These are phyloP conservation scores for Ilyonectria mors-panacis DNA, from an alignment of 2,329 filamentous ascomycete genomes.

Conservation along the genomic window DNA sequence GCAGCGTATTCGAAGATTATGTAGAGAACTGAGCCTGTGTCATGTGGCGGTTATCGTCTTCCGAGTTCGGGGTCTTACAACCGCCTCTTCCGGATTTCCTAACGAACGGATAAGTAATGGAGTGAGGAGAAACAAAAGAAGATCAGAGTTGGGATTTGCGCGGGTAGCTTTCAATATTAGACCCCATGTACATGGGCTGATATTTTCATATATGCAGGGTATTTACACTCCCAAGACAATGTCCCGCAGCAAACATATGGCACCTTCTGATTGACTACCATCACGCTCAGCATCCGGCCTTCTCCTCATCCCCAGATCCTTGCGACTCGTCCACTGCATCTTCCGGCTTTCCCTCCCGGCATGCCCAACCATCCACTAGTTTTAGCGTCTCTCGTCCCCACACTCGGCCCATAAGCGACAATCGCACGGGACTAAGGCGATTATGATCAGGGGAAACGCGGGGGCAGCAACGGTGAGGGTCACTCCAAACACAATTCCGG, in stretches of 20 bases:
- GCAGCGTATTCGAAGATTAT: neutral
- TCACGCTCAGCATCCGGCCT: constrained; percentile 32
- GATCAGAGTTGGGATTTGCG: constrained; percentile 18
- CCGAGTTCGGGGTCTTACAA: constrained; percentile 19
- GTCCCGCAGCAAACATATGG: constrained; percentile 16
- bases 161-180: constrained; percentile 19
- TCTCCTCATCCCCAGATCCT: constrained; percentile 48
- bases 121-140: constrained; percentile 12
- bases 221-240: neutral
- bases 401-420: constrained; percentile 72
- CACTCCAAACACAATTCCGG: constrained; percentile 73
- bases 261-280: constrained; percentile 9
- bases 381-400: constrained; percentile 72
- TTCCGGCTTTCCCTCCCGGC: constrained; percentile 67
- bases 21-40: neutral
- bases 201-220: constrained; percentile 9
- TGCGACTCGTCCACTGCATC: constrained; percentile 53
- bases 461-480: constrained; percentile 75
- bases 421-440: constrained; percentile 73
- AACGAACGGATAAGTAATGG: constrained; percentile 3
- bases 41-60: constrained; percentile 36
- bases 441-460: constrained; percentile 75
- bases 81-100: neutral
- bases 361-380: constrained; percentile 63
- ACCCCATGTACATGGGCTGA: constrained; percentile 1